Evolutionary conservation across 1,284 basidiomycete genomes (phyloP).

Genomic region (Tetrapyrgos nigripes): DNA sequence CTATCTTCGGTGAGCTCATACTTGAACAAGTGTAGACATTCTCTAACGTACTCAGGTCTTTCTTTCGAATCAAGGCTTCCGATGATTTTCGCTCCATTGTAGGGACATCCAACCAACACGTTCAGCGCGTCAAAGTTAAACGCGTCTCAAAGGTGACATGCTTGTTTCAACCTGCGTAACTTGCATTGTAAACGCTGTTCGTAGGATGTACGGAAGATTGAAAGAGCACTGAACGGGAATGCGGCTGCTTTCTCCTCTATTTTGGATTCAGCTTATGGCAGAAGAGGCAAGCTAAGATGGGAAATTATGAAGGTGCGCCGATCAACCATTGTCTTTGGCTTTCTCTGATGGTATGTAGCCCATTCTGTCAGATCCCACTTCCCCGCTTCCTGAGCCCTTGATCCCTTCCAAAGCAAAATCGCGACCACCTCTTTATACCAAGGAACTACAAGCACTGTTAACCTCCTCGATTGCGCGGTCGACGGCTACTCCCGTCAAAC

Average conservation of each 20-base stretch:
- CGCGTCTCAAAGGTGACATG: slow-evolving; percentile 54
- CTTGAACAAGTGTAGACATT: slow-evolving; percentile 4
- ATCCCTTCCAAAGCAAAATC: slow-evolving; percentile 59
- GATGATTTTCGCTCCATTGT: slow-evolving; percentile 60
- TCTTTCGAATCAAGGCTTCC: slow-evolving; percentile 65
- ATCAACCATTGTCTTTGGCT: slow-evolving; percentile 7
- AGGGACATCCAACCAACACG: slow-evolving; percentile 27
- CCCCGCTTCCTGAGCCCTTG: slow-evolving; percentile 49
- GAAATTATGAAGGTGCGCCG: slow-evolving; percentile 66
- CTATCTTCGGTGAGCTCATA: slow-evolving; percentile 60
- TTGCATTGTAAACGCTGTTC: not conserved
- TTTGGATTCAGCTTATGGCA: slow-evolving; percentile 81
- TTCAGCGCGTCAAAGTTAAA: slow-evolving; percentile 51
- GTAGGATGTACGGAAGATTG: slow-evolving; percentile 64
- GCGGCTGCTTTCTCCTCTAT: slow-evolving; percentile 60
- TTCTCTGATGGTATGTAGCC: slow-evolving; percentile 46
- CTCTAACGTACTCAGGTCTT: slow-evolving; percentile 52
- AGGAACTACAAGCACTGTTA: slow-evolving; percentile 65
- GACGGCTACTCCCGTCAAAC: slow-evolving; percentile 42
- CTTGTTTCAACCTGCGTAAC: slow-evolving; percentile 2
- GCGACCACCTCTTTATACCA: slow-evolving; percentile 67
- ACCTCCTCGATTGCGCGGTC: slow-evolving; percentile 54
- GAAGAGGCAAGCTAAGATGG: slow-evolving; percentile 71
- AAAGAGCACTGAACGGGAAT: slow-evolving; percentile 62
- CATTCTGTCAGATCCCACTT: slow-evolving; percentile 52